Conservation (phyloP, 305 asterid genomes). For the Solanum aculeatissimum region DNA sequence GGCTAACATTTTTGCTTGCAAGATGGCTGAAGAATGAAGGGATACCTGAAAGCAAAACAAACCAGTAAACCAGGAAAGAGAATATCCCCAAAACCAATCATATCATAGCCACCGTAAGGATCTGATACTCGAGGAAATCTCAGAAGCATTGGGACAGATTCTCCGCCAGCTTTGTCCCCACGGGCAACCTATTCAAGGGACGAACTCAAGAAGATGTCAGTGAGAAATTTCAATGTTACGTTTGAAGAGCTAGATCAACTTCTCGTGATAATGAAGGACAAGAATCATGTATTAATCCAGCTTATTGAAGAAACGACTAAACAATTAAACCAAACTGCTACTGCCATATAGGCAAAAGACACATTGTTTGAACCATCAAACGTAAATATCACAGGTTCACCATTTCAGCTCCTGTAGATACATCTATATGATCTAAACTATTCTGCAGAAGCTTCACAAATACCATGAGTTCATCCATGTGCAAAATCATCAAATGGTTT, state of each 20-base stretch:
- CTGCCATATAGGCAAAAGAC: background rate
- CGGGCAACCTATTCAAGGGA: conserved; percentile 60
- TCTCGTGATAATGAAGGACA: background rate
- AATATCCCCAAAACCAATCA: conserved; percentile 98
- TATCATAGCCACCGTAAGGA: conserved; percentile 91
- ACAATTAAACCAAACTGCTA: background rate
- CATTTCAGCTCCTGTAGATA: background rate
- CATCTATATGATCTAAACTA: background rate
- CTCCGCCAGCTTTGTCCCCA: conserved; percentile 89
- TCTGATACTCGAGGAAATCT: conserved; percentile 84
- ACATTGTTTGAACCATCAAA: background rate
- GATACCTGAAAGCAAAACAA: conserved; percentile 75
- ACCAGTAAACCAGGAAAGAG: conserved; percentile 88
- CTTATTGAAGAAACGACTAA: background rate
- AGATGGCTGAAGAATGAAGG: background rate
- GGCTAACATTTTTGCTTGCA: background rate
- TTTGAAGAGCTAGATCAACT: background rate
- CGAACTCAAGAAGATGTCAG: background rate
- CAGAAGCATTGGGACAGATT: conserved; percentile 96
- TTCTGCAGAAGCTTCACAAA: background rate
- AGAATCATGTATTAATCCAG: background rate
- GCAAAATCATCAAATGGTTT: background rate
- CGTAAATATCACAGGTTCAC: background rate
- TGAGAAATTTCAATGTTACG: background rate
- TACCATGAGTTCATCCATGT: background rate